Evolutionary conservation across 352 stramenopile species (phyloP), one percentile per base, ranked within the genome.

Genomic region (Thalassiosira exigua): DNA sequence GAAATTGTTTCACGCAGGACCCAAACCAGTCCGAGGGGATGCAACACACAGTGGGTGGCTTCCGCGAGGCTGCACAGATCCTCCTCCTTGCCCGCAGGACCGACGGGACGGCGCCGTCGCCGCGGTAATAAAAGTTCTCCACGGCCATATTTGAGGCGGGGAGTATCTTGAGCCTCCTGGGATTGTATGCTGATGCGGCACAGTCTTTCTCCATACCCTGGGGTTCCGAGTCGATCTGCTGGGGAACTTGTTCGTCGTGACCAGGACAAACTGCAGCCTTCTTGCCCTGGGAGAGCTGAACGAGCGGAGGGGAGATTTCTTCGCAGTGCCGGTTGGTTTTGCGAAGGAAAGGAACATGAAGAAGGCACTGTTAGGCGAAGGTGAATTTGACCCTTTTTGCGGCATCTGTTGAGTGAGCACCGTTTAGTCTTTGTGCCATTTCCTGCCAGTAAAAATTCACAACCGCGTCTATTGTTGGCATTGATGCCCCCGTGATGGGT

Each of bases 181-280:
- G 59, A 12, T 36, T 78, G 46, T 81, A 81, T 19, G 33, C 52
- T 39, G 62, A 78, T 44, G 62, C 79, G 11, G 67, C 68, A n/a
- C n/a, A n/a, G 7, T 69, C 50, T 24, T 87, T 50, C 56, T 83
- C 75, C 48, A 79, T 79, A 21, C 73, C 19, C 69, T 87, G 26
- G 46, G 75, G 14, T 77, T 83, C 29, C 44, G 79, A 11, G 73
- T 81, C 56, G 46, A 27, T 21, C 36, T 36, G 1, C 52, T 87
- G 21, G 69, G 73, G 12, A 70, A 87, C 44, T 87, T 64, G 3
- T 83, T 83, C 41, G 4, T 83, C 14, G 69, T 87, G 21, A 70
- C 74, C 36, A 62, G 69, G 2, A 87, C 79, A 2, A 67, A 87
- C 59, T 87, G 83, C 48, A 83, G 73, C 39, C 42, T 87, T 60